Evolutionary conservation across 1,284 basidiomycete genomes (phyloP).

Genomic region (Ceratobasidium papillatum): DNA sequence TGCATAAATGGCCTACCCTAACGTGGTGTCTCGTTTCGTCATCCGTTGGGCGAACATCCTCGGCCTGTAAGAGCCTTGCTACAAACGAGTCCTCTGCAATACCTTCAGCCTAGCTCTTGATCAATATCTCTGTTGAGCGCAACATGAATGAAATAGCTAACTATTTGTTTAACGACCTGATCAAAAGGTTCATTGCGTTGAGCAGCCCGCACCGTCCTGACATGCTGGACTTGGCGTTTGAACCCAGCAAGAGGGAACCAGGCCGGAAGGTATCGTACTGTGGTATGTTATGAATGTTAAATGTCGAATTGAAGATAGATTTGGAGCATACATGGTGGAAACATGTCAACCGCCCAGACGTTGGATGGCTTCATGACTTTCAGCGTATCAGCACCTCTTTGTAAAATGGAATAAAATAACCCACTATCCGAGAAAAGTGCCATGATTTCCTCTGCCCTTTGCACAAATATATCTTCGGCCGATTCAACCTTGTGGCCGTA

Average conservation of each 20-base stretch:
- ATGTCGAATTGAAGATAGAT: not conserved
- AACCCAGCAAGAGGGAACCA: constrained; percentile 51
- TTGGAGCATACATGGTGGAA: not conserved
- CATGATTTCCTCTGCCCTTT: constrained; percentile 14
- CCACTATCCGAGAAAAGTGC: constrained; percentile 3
- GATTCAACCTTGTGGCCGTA: constrained; percentile 32
- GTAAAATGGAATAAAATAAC: not conserved
- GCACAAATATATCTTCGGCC: constrained; percentile 2
- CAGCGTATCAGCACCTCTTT: not conserved
- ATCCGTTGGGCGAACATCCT: constrained; percentile 30
- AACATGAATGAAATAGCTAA: constrained; percentile 3
- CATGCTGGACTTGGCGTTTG: constrained; percentile 47
- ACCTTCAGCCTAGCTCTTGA: constrained; percentile 47
- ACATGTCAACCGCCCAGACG: constrained; percentile 12
- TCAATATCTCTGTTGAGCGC: not conserved
- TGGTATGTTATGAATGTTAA: not conserved
- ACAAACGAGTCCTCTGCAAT: constrained; percentile 49
- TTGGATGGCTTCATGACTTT: not conserved
- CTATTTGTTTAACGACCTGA: constrained; percentile 48
- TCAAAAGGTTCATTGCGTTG: constrained; percentile 48
- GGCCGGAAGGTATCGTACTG: constrained; percentile 49
- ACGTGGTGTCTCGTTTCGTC: constrained; percentile 48
- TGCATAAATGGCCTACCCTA: constrained; percentile 44
- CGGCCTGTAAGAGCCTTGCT: constrained; percentile 46
- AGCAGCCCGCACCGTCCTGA: constrained; percentile 42